Conservation (phyloP, 441 rosid genomes). For the Biscutella laevigata region DNA sequence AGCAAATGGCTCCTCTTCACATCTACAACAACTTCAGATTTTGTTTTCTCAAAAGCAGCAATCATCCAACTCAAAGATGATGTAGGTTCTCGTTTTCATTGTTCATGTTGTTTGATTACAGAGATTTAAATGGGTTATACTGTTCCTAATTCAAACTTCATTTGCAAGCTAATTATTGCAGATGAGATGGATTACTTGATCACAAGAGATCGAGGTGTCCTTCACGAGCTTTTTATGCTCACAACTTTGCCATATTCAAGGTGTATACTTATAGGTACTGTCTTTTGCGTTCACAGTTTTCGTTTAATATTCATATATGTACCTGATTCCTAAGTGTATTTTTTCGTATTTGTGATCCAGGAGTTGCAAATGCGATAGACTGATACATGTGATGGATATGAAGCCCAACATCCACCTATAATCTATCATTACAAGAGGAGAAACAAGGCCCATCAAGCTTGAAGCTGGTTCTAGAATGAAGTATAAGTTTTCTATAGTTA, state of each 20-base stretch:
- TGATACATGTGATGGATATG: too few relatives aligned
- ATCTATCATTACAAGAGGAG: too few relatives aligned
- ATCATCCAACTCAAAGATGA: slow-evolving; percentile 46
- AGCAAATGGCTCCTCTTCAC: slow-evolving; percentile 33
- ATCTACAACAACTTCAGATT: slow-evolving; percentile 52
- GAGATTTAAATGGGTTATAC: background rate
- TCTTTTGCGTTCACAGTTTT: background rate
- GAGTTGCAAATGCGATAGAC: slow-evolving; percentile 89
- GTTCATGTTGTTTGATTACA: background rate
- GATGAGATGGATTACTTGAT: slow-evolving; percentile 90
- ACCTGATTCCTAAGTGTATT: background rate
- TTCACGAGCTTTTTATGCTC: slow-evolving; percentile 88
- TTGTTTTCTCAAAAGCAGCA: slow-evolving; percentile 51
- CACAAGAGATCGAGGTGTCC: slow-evolving; percentile 73
- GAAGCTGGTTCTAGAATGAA: too few relatives aligned
- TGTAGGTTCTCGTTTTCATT: slow-evolving; percentile 34
- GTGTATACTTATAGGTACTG: slow-evolving; percentile 69
- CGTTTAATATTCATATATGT: background rate
- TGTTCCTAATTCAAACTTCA: background rate
- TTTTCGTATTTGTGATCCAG: slow-evolving; percentile 28
- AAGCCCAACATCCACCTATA: too few relatives aligned
- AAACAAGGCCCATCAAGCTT: too few relatives aligned
- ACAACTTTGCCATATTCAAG: slow-evolving; percentile 70
- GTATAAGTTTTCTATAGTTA: too few relatives aligned
- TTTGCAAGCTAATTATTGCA: slow-evolving; percentile 59